phyloP scores from a whole-genome alignment of 1,284 basidiomycete genomes.

The Trichosporon faecale region DNA sequence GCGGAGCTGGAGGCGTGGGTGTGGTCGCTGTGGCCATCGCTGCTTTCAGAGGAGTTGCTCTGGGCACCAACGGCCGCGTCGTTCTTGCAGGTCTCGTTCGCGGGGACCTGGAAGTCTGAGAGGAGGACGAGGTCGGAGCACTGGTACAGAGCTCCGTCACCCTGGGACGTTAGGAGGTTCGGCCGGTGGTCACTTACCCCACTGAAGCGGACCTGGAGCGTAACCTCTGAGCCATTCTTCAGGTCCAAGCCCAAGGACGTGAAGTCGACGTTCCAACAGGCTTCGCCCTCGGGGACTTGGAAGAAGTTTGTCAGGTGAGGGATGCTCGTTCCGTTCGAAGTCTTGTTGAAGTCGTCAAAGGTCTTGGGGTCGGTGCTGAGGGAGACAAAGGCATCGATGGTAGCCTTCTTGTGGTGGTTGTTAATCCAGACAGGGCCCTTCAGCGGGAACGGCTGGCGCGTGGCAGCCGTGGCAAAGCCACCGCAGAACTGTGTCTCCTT shows the following conservation, averaged over 20 bases:
- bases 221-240: slow-evolving; percentile 52
- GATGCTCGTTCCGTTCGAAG: slow-evolving; percentile 42
- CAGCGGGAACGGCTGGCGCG: slow-evolving; percentile 65
- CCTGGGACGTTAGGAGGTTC: slow-evolving; percentile 51
- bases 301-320: slow-evolving; percentile 57
- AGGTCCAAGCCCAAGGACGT: slow-evolving; percentile 54
- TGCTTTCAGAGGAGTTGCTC: background rate
- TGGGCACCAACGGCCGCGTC: slow-evolving; percentile 18
- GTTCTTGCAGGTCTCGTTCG: slow-evolving; percentile 54
- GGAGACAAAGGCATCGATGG: slow-evolving; percentile 59
- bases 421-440: slow-evolving; percentile 51
- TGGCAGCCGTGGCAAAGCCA: slow-evolving; percentile 49
- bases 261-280: slow-evolving; percentile 64
- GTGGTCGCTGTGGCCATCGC: background rate
- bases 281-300: slow-evolving; percentile 58
- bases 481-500: slow-evolving; percentile 56
- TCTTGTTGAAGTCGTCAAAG: slow-evolving; percentile 61
- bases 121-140: slow-evolving; percentile 69
- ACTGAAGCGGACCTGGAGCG: slow-evolving; percentile 38
- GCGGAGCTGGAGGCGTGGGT: background rate
- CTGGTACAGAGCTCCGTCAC: slow-evolving; percentile 68
- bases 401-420: slow-evolving; percentile 35
- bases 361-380: slow-evolving; percentile 59
- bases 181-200: slow-evolving; percentile 31
- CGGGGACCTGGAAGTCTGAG: slow-evolving; percentile 54